A percentile compares a stretch with the other conserved stretches of the same genome.
Evolutionary conservation across 805 yeast species (phyloP).

Genomic region (Candida maesae): DNA sequence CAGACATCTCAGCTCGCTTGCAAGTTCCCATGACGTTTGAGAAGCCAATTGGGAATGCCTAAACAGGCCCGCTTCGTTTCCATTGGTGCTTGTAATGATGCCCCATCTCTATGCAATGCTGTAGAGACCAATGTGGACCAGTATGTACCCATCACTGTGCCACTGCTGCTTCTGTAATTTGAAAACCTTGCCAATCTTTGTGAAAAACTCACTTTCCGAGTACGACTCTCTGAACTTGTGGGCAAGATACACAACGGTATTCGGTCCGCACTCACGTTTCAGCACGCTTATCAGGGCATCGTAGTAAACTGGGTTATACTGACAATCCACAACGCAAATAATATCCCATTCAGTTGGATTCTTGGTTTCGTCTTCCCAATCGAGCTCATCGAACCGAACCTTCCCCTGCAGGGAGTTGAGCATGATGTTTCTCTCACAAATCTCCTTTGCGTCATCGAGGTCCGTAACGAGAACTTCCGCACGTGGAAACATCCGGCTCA

Average conservation of each 20-base stretch:
- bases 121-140: constrained; percentile 25
- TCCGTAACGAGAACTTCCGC: constrained; percentile 32
- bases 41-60: too few species aligned
- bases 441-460: constrained; percentile 34
- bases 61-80: too few species aligned
- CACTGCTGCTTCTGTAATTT: constrained; percentile 17
- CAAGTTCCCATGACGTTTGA: too few species aligned
- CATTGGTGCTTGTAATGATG: too few species aligned
- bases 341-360: constrained; percentile 31
- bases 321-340: constrained; percentile 39
- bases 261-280: constrained; percentile 12
- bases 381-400: constrained; percentile 30
- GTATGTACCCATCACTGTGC: constrained; percentile 15
- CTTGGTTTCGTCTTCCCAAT: constrained; percentile 32
- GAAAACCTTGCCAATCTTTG: constrained; percentile 12
- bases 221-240: constrained; percentile 29
- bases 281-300: constrained; percentile 32
- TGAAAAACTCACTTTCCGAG: constrained; percentile 24
- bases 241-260: constrained; percentile 18
- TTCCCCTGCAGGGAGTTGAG: constrained; percentile 3
- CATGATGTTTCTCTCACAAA: constrained; percentile 31
- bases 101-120: neutral
- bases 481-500: constrained; percentile 23
- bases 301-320: constrained; percentile 39
- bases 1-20: too few species aligned